Percentiles rank a stretch among this genome's conserved stretches.
phyloP scores from a whole-genome alignment of 768 basidiomycete species.

The Candolleomyces eurysporus region DNA sequence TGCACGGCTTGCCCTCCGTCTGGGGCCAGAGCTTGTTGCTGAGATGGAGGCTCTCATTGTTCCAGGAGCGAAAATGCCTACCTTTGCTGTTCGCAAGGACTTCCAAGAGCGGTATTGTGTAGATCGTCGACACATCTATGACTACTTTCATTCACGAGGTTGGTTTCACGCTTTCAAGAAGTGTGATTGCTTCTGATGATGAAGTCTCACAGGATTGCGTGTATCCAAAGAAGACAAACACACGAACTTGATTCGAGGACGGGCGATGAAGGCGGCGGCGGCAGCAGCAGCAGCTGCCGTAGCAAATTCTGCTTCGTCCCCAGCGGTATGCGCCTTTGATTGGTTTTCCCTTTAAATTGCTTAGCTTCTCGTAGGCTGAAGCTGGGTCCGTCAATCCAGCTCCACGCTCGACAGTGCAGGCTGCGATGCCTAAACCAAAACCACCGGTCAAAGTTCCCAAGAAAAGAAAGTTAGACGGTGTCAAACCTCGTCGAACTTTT shows the following conservation, averaged over 20 bases:
- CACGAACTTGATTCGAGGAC: conserved; percentile 48
- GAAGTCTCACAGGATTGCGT: conserved; percentile 40
- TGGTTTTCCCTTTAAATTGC: background rate
- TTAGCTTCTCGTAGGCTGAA: background rate
- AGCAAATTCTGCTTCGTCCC: background rate
- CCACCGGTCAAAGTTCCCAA: background rate
- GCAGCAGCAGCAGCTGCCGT: background rate
- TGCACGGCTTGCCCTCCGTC: conserved; percentile 62
- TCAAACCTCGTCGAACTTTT: background rate
- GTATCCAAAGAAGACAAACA: conserved; percentile 66
- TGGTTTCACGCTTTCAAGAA: background rate
- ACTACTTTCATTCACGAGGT: conserved; percentile 72
- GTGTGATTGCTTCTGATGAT: background rate
- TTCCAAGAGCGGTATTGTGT: conserved; percentile 70
- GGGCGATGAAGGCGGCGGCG: conserved; percentile 30
- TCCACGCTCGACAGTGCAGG: background rate
- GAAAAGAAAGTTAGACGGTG: background rate
- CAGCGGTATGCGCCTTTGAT: background rate
- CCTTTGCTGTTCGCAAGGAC: conserved; percentile 65
- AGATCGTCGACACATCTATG: conserved; percentile 74
- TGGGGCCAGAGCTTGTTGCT: conserved; percentile 63
- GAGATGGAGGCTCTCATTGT: conserved; percentile 72
- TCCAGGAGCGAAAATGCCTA: conserved; percentile 77
- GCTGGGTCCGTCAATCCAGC: background rate
- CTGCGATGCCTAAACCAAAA: background rate